Conservation (phyloP, 495 filamentous ascomycete species). For the Acidomyces sp. region DNA sequence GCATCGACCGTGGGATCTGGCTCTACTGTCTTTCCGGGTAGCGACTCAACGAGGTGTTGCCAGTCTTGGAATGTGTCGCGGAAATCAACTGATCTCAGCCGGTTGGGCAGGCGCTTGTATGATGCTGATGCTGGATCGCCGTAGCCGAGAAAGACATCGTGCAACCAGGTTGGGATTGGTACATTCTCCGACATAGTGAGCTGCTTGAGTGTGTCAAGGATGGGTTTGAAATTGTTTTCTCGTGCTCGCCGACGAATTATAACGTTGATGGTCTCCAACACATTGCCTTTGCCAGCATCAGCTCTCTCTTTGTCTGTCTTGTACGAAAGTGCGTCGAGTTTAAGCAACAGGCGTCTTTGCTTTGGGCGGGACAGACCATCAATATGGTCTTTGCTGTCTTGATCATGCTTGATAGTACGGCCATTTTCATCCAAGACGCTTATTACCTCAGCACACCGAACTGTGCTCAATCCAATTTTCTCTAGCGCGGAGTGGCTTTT, state of each 20-base stretch:
- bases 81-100: slow-evolving; percentile 66
- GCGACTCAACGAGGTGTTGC: slow-evolving; percentile 80
- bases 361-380: slow-evolving; percentile 37
- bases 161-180: slow-evolving; percentile 78
- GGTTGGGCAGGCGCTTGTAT: slow-evolving; percentile 70
- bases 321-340: slow-evolving; percentile 67
- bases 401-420: slow-evolving; percentile 52
- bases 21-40: slow-evolving; percentile 73
- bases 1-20: slow-evolving; percentile 53
- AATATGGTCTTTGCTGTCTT: slow-evolving; percentile 38
- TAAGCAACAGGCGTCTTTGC: slow-evolving; percentile 59
- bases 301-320: slow-evolving; percentile 57
- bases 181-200: slow-evolving; percentile 68
- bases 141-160: slow-evolving; percentile 93
- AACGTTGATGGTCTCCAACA: slow-evolving; percentile 80
- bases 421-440: slow-evolving; percentile 86
- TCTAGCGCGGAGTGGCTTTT: slow-evolving; percentile 40
- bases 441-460: slow-evolving; percentile 75
- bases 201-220: slow-evolving; percentile 79
- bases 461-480: slow-evolving; percentile 49
- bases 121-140: slow-evolving; percentile 81
- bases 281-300: slow-evolving; percentile 51
- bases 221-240: slow-evolving; percentile 95
- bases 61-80: slow-evolving; percentile 91
- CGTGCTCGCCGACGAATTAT: slow-evolving; percentile 70